Base-by-base conservation (phyloP, 1,284 basidiomycete species). In the Rhodotorula sp. region DNA sequence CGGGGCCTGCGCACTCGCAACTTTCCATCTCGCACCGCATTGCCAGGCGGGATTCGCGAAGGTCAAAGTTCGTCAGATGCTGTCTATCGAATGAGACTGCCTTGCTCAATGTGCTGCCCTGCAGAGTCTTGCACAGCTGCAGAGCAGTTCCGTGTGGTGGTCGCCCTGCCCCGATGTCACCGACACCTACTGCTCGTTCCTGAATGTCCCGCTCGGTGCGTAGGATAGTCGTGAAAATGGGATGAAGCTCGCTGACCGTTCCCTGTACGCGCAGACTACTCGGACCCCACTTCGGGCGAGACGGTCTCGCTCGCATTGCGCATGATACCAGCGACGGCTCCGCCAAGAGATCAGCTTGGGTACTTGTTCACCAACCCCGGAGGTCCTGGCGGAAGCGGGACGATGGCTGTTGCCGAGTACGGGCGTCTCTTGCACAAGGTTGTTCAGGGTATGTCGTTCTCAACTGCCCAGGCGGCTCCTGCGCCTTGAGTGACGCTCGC, bases 261-360 rank as follows among this genome's bases (percentile, higher is more conserved):
- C 27, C 25, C 27, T 34, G 12, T 13, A 9, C 13, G 17, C 3
- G 16, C 58, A 68, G 72, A 73, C 52, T 67, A 73, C 59, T 25
- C 59, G 16, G 25, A 64, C 44, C 65, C 72, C 0, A 42, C 46
- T 27, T 42, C 65, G 19, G 50, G 65, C 55, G 72, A 73, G 19
- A 68, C 64, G 2, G 73, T 79, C 50, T 72, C 73, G 9, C 74
- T 80, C 54, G 77, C 78, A 1, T 68, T 80, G 1, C 70, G 77
- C n/a, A 77, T 74, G 65, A 58, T 74, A 13, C 76, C 78, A 1
- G 72, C 75, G 21, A 65, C 67, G 0, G 70, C 65, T 4, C 60
- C 69, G 19, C 61, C 58, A 4, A 59, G 27, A 1, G 68, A 74
- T 4, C 53, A 61, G 27, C 56, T 71, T 9, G 67, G 67, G 9